Percentiles rank a stretch among this genome's conserved stretches.
phyloP scores from a whole-genome alignment of 2,329 filamentous ascomycete species.

The Monosporascus sp. region DNA sequence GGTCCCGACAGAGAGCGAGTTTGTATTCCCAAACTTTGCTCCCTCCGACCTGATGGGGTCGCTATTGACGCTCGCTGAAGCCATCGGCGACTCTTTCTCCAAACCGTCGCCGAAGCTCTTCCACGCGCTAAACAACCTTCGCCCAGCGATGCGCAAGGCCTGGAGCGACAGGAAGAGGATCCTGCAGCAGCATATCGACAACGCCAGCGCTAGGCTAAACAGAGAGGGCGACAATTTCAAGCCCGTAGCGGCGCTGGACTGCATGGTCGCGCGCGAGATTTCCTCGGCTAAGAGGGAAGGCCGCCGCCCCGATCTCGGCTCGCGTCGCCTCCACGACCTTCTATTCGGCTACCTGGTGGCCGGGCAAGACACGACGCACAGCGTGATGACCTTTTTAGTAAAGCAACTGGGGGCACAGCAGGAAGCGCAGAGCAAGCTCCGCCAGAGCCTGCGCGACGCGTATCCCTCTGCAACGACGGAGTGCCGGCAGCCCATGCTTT shows the following conservation, averaged over 20 bases:
- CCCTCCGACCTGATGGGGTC: too few relatives aligned
- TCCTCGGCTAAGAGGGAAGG: constrained; percentile 18
- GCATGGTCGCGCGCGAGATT: too few relatives aligned
- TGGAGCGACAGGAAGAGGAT: too few relatives aligned
- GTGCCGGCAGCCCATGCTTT: constrained; percentile 13
- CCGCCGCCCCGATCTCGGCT: constrained; percentile 17
- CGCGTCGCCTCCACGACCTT: constrained; percentile 19
- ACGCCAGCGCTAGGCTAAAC: constrained; percentile 8
- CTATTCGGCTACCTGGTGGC: constrained; percentile 27
- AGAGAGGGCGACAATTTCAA: constrained; percentile 7
- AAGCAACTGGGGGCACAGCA: constrained; percentile 23
- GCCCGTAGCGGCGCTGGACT: constrained; percentile 14
- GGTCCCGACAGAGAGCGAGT: too few relatives aligned
- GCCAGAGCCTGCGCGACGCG: constrained; percentile 12
- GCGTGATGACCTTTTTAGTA: constrained; percentile 14
- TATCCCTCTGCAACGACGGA: constrained; percentile 11
- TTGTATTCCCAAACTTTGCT: too few relatives aligned
- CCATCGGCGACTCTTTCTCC: too few relatives aligned
- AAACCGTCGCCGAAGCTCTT: too few relatives aligned
- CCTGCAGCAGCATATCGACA: too few relatives aligned
- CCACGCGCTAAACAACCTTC: too few relatives aligned
- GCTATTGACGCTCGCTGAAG: too few relatives aligned
- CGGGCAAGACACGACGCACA: constrained; percentile 25
- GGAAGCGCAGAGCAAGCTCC: constrained; percentile 20
- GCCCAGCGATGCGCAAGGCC: too few relatives aligned